A percentile compares a stretch with the other conserved stretches of the same genome.
Evolutionary conservation across 805 yeast species (phyloP).

Genomic region (Tetrapisispora nanseiensis): DNA sequence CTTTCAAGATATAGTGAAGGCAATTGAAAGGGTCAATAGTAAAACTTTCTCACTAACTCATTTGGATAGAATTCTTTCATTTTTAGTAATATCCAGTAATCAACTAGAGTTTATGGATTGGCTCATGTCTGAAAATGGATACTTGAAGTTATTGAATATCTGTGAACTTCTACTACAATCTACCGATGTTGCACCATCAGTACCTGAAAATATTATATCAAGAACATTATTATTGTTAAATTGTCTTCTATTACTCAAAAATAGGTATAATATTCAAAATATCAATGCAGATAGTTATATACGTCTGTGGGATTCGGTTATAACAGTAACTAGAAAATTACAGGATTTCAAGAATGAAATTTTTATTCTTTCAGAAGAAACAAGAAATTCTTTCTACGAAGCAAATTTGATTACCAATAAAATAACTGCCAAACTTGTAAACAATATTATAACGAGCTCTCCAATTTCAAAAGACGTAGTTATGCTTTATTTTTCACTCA

Average conservation of each 20-base stretch:
- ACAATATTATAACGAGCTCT: constrained; percentile 7
- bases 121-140: constrained; percentile 18
- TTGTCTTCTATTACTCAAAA: constrained; percentile 10
- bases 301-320: constrained; percentile 16
- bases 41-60: constrained; percentile 25
- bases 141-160: constrained; percentile 12
- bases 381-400: constrained; percentile 13
- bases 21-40: constrained; percentile 17
- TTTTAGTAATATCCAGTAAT: constrained; percentile 8
- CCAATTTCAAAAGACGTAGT: constrained; percentile 4
- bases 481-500: constrained; percentile 14
- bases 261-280: background rate
- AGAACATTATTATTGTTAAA: constrained; percentile 19
- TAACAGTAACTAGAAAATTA: constrained; percentile 14
- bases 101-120: constrained; percentile 12
- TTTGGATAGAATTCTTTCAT: constrained; percentile 16
- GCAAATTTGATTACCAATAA: constrained; percentile 11
- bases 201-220: constrained; percentile 22
- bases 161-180: constrained; percentile 17
- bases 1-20: constrained; percentile 6
- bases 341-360: constrained; percentile 19
- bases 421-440: constrained; percentile 12
- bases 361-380: constrained; percentile 17
- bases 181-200: constrained; percentile 15
- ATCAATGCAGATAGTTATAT: background rate